Evolutionary conservation across 2,329 filamentous ascomycete species (phyloP).

Genomic region (Cryphonectria nitschkei): DNA sequence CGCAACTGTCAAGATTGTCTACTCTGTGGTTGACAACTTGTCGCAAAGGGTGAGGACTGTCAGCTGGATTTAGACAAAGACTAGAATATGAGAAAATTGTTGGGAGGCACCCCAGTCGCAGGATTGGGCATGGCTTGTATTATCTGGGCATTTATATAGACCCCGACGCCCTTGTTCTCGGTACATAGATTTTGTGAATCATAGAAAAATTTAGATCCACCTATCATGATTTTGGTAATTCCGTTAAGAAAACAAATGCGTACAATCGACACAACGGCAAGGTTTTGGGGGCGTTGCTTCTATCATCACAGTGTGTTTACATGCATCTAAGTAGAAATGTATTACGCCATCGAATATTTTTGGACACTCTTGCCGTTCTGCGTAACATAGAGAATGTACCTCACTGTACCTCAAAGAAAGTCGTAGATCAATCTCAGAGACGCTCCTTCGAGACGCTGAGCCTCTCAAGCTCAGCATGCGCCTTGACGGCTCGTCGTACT

Average conservation of each 20-base stretch:
- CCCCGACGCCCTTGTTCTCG: neutral
- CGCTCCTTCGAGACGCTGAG: neutral
- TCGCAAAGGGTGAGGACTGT: constrained; percentile 6
- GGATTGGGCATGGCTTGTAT: neutral
- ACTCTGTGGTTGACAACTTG: constrained; percentile 10
- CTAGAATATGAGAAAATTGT: neutral
- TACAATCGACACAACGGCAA: too few relatives aligned
- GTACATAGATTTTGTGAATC: neutral
- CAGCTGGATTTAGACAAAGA: neutral
- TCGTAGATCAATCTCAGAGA: neutral
- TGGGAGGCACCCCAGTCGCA: neutral
- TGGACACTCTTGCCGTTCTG: too few relatives aligned
- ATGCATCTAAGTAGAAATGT: too few relatives aligned
- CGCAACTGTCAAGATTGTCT: neutral
- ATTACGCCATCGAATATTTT: too few relatives aligned
- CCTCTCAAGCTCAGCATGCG: constrained; percentile 2
- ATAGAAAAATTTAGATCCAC: neutral
- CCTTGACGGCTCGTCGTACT: constrained; percentile 21
- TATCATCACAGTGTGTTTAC: too few relatives aligned
- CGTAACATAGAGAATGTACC: too few relatives aligned
- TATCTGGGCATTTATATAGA: neutral
- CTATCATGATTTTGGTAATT: neutral
- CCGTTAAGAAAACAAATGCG: too few relatives aligned
- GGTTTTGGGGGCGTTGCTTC: too few relatives aligned
- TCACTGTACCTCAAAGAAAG: neutral